Conservation (phyloP, 1,284 basidiomycete genomes). For the Apiotrichum sp. region DNA sequence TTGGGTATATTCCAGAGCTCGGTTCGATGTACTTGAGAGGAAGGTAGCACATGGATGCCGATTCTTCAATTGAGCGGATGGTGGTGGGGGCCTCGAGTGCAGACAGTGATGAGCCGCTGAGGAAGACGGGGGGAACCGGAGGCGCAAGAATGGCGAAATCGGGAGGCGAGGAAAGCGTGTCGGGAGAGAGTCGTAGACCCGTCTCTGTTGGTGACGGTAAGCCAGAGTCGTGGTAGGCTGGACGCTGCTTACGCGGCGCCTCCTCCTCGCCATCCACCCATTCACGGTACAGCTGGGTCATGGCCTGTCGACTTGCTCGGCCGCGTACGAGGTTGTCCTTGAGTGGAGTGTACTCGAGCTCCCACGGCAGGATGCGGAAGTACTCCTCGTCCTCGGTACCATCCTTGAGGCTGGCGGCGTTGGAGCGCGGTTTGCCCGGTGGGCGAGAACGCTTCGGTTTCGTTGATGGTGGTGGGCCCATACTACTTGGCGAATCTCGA, state of each 20-base stretch:
- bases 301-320: conserved; percentile 21
- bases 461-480: conserved; percentile 7
- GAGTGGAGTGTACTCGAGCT: conserved; percentile 44
- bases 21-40: conserved; percentile 36
- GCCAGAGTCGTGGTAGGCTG: conserved; percentile 31
- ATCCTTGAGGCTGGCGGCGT: conserved; percentile 1
- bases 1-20: conserved; percentile 30
- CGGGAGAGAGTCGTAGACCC: conserved; percentile 33
- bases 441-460: conserved; percentile 12
- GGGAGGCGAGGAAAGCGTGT: conserved; percentile 34
- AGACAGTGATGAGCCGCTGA: conserved; percentile 30
- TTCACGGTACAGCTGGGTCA: conserved; percentile 34
- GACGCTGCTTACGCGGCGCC: conserved; percentile 9
- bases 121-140: conserved; percentile 41
- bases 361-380: conserved; percentile 38
- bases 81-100: conserved; percentile 20
- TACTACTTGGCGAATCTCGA: conserved; percentile 8
- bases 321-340: conserved; percentile 39
- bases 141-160: conserved; percentile 49
- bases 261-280: conserved; percentile 38
- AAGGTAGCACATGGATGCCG: conserved; percentile 26
- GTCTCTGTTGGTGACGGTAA: conserved; percentile 43
- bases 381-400: conserved; percentile 31
- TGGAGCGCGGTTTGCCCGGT: conserved; percentile 12
- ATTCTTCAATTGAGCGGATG: conserved; percentile 31